phyloP scores from a whole-genome alignment of 1,139 yeast species.

The Taphrina wiesneri region DNA sequence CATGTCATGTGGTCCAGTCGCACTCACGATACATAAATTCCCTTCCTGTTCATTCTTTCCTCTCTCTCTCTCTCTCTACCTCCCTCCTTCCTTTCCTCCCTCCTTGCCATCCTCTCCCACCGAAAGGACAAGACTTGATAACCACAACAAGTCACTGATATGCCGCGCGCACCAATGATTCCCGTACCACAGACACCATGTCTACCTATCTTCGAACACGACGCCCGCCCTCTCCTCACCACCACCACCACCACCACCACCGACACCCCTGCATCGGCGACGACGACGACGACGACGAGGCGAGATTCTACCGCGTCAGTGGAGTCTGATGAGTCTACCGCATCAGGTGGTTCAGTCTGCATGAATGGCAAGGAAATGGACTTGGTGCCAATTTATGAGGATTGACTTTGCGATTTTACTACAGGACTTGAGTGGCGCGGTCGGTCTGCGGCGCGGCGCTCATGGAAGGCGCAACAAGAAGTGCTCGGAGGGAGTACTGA shows the following conservation, averaged over 20 bases:
- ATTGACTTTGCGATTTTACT: background rate
- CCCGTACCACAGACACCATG: background rate
- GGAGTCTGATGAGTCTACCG: background rate
- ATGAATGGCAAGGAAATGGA: conserved; percentile 3
- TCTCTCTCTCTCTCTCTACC: background rate
- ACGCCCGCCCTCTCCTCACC: background rate
- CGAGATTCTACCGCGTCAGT: background rate
- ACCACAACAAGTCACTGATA: background rate
- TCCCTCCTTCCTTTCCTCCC: background rate
- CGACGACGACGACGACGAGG: background rate
- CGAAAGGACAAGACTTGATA: background rate
- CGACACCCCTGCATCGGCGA: background rate
- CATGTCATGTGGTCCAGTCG: background rate
- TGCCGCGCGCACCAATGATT: background rate
- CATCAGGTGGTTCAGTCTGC: background rate
- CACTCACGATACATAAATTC: too few species aligned
- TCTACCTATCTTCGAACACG: background rate
- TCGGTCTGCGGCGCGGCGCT: too few species aligned
- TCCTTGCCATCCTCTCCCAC: background rate
- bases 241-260: background rate
- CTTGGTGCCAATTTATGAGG: conserved; percentile 11
- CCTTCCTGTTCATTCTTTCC: too few species aligned
- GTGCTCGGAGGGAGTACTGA: too few species aligned
- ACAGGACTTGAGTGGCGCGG: too few species aligned
- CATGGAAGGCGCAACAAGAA: too few species aligned